Conservation (phyloP, 2,329 filamentous ascomycete genomes). For the Penicillium thymicola region DNA sequence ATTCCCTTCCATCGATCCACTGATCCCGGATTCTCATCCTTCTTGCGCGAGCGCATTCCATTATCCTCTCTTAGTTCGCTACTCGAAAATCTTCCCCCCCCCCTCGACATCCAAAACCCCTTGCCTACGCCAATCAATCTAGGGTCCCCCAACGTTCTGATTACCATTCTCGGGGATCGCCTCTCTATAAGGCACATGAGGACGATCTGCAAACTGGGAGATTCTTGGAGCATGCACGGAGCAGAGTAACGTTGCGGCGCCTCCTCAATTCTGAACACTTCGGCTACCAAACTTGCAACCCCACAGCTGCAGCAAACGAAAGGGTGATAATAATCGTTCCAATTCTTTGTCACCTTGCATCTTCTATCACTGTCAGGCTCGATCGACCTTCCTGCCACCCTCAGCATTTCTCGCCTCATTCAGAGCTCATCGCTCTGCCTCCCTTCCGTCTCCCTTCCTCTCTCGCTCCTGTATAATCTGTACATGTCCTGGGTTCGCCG, state of each 20-base stretch:
- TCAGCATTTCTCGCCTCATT: slow-evolving; percentile 27
- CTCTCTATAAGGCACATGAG: slow-evolving; percentile 33
- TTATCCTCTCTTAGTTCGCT: slow-evolving; percentile 11
- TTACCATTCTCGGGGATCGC: slow-evolving; percentile 28
- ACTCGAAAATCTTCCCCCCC: slow-evolving; percentile 4
- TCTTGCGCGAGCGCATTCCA: slow-evolving; percentile 36
- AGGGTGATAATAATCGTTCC: slow-evolving; percentile 26
- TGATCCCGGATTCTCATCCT: slow-evolving; percentile 27
- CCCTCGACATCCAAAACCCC: slow-evolving; percentile 5
- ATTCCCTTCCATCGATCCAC: slow-evolving; percentile 36
- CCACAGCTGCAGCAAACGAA: slow-evolving; percentile 33
- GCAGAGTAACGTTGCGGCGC: slow-evolving; percentile 38
- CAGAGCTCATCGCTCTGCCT: slow-evolving; percentile 18
- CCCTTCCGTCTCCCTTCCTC: slow-evolving; percentile 26
- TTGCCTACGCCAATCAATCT: slow-evolving; percentile 26
- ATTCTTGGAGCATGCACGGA: slow-evolving; percentile 44
- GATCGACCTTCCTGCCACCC: slow-evolving; percentile 18
- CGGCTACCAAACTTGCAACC: slow-evolving; percentile 24
- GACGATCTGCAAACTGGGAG: slow-evolving; percentile 36
- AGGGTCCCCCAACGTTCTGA: slow-evolving; percentile 26
- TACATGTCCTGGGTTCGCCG: slow-evolving; percentile 28
- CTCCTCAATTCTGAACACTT: slow-evolving; percentile 26
- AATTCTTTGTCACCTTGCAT: slow-evolving; percentile 38
- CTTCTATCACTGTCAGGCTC: slow-evolving; percentile 16
- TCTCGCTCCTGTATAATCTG: slow-evolving; percentile 29